Evolutionary conservation across 257 asterid species (phyloP).

Genomic region (Lycium barbarum): DNA sequence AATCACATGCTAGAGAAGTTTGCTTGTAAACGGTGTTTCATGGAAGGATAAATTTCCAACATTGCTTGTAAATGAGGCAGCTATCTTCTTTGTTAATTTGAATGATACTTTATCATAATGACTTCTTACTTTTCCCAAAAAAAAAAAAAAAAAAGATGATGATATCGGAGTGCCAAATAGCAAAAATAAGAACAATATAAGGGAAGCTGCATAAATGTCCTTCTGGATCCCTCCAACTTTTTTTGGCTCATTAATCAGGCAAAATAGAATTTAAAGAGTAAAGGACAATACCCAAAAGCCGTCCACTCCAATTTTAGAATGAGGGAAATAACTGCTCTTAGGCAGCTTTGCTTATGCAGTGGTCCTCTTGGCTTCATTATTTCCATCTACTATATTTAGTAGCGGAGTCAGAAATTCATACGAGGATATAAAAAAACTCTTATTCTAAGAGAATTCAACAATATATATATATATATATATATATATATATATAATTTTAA

Average conservation of each 20-base stretch:
- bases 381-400: neutral
- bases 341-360: neutral
- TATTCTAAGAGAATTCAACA: no score
- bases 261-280: neutral
- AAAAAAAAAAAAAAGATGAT: no score
- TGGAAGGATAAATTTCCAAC: neutral
- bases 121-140: neutral
- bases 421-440: no score
- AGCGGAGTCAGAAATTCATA: no score
- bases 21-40: neutral
- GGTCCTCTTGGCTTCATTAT: slow-evolving; percentile 25
- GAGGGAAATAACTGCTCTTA: slow-evolving; percentile 14
- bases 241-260: neutral
- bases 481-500: no score
- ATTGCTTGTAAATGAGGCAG: neutral
- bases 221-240: slow-evolving; percentile 5
- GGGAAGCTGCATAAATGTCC: neutral
- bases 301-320: neutral
- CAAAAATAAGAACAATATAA: neutral
- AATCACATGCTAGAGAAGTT: neutral
- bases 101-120: neutral
- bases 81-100: neutral
- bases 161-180: neutral
- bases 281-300: neutral
- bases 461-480: no score